Base-by-base conservation (phyloP, 805 yeast species). In the Metschnikowia gelsemii region DNA sequence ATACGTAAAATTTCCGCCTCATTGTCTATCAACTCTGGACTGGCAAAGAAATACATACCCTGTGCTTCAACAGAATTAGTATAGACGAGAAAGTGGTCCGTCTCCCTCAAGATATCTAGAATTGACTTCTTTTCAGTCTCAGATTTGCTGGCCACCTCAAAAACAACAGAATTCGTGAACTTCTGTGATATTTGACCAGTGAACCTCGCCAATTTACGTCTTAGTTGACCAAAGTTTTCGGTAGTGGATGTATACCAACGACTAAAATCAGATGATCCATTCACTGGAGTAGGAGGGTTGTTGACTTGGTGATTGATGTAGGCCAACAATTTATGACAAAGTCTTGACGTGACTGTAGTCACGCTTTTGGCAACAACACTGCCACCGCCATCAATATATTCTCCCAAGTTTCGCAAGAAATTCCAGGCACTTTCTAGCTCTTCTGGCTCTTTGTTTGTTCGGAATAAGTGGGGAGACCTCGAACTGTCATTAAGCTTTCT, bases 371-470 rank as follows among this genome's bases (percentile, higher is more conserved):
- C 93, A 39, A 91, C 80, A 12, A 84, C 81, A 5, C 79, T 76
- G 29, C 93, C 87, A 21, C 95, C 91, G 5, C 87, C 85, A 30
- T 85, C 89, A 21, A 93, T 75, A 51, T 76, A 82, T 46, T 75
- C 78, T 11, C 97, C 96, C 25, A 87, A 73, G 52, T 81, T 80
- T 52, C 78, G 85, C 50, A 93, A 68, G 52, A 83, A 81, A 22
- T 75, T 73, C 90, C 96, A 93, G 32, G 86, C 86, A 40, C 73
- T 78, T 55, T 88, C 95, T 35, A 93, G 68, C 56, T 85, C 89
- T 51, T 91, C 99, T 1, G 96, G 90, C 55, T 87, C 97, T 55
- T 87, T 87, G 62, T 87, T 87, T 0, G 95, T 85, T 52, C 89
- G 76, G 65, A 87, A 86, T 11, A 84, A 76, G 29, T 71, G 69